phyloP scores from a whole-genome alignment of 148 eudicot genomes.

The Beta vulgaris region DNA sequence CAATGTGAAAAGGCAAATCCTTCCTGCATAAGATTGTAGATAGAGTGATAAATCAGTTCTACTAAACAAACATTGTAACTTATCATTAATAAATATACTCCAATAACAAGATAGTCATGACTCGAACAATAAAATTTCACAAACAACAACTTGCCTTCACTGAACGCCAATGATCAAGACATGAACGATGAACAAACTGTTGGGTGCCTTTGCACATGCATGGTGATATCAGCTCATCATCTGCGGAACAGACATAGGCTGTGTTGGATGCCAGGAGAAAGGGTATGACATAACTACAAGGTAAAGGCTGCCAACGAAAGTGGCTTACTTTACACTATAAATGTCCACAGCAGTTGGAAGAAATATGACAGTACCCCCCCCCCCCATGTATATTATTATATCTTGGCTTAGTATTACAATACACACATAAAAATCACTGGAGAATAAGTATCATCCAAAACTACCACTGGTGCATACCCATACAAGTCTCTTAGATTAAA shows the following conservation, averaged over 20 bases:
- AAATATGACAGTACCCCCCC: neutral
- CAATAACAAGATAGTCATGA: neutral
- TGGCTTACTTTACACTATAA: neutral
- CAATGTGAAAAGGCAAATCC: conserved; percentile 97
- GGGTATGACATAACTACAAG: neutral
- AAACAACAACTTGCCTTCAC: conserved; percentile 59
- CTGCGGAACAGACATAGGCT: conserved; percentile 25
- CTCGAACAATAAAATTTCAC: conserved; percentile 1
- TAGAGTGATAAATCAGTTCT: conserved; percentile 7
- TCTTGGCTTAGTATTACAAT: too few species aligned
- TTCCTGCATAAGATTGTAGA: conserved; percentile 45
- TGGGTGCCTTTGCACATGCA: conserved; percentile 99
- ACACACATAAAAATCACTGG: neutral
- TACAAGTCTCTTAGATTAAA: neutral
- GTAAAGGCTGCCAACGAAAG: neutral
- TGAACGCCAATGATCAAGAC: conserved; percentile 98
- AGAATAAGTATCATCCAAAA: neutral
- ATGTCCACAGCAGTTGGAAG: neutral
- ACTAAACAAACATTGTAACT: neutral
- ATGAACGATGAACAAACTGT: conserved; percentile 88
- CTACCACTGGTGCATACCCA: neutral
- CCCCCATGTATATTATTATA: too few species aligned
- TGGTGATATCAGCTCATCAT: conserved; percentile 85
- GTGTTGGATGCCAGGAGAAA: neutral
- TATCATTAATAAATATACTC: neutral